Conservation (phyloP, 1,284 basidiomycete species). For the Cystobasidium sp. region DNA sequence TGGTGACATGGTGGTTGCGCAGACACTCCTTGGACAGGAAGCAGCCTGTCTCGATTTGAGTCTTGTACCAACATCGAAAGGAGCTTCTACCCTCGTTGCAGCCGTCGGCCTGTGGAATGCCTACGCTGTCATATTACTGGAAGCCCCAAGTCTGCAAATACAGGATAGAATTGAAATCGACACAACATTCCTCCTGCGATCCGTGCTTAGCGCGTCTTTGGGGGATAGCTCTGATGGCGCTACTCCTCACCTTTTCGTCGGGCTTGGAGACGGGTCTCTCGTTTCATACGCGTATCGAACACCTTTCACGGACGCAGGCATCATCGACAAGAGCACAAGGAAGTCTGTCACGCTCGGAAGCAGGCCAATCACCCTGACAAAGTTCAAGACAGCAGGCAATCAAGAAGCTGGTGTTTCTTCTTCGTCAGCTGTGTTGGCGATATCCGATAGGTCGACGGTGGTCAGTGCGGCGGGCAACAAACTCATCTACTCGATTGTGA, state of each 20-base stretch:
- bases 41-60: slow-evolving; percentile 55
- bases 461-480: slow-evolving; percentile 51
- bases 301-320: slow-evolving; percentile 56
- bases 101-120: slow-evolving; percentile 78
- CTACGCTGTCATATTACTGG: slow-evolving; percentile 68
- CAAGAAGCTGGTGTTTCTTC: slow-evolving; percentile 18
- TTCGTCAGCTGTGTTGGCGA: slow-evolving; percentile 51
- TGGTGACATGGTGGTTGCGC: background rate
- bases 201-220: slow-evolving; percentile 73
- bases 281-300: slow-evolving; percentile 62
- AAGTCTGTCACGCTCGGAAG: slow-evolving; percentile 71
- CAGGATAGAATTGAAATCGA: slow-evolving; percentile 56
- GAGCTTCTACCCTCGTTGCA: slow-evolving; percentile 55
- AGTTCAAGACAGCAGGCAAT: slow-evolving; percentile 48
- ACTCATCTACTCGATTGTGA: slow-evolving; percentile 54
- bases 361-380: slow-evolving; percentile 67
- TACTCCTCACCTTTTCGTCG: slow-evolving; percentile 67
- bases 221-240: background rate
- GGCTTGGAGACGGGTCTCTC: slow-evolving; percentile 79
- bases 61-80: slow-evolving; percentile 45
- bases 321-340: slow-evolving; percentile 48
- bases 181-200: slow-evolving; percentile 68
- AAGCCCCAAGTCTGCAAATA: slow-evolving; percentile 60
- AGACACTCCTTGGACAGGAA: slow-evolving; percentile 51
- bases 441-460: slow-evolving; percentile 54